Percentiles rank a stretch among this genome's conserved stretches.
Conservation (phyloP, 257 asterid species). For the Fraxinus excelsior region DNA sequence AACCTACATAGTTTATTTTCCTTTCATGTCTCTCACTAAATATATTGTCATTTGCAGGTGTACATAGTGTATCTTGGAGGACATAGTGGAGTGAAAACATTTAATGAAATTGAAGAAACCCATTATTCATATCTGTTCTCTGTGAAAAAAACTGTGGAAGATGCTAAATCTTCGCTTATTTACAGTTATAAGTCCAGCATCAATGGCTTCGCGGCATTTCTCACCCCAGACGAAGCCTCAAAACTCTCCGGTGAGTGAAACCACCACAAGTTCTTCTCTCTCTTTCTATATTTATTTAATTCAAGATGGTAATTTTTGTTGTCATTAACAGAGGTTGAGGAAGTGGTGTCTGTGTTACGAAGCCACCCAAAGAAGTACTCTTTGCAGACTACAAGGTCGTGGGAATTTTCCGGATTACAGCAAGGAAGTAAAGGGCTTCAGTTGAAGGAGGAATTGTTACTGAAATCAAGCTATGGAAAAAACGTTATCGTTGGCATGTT, state of each 20-base stretch:
- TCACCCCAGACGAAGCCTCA: slow-evolving; percentile 65
- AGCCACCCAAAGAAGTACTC: slow-evolving; percentile 66
- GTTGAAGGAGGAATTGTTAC: slow-evolving; percentile 47
- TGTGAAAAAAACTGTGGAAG: slow-evolving; percentile 63
- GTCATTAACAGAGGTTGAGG: slow-evolving; percentile 55
- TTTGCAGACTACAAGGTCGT: slow-evolving; percentile 92
- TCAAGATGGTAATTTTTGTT: not conserved
- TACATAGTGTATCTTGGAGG: slow-evolving; percentile 81
- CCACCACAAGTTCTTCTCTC: not conserved
- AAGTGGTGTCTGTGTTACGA: slow-evolving; percentile 60
- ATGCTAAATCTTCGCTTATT: slow-evolving; percentile 74
- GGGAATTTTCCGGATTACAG: slow-evolving; percentile 80
- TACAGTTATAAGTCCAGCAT: slow-evolving; percentile 86
- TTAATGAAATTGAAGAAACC: slow-evolving; percentile 57
- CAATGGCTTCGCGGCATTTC: slow-evolving; percentile 91
- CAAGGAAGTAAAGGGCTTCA: slow-evolving; percentile 21
- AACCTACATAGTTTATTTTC: not conserved
- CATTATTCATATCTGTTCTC: slow-evolving; percentile 70
- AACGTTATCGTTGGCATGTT: slow-evolving; percentile 69
- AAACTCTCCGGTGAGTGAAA: slow-evolving; percentile 48
- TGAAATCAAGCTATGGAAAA: slow-evolving; percentile 70
- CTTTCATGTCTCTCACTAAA: not conserved
- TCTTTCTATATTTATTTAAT: not conserved
- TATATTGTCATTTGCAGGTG: slow-evolving; percentile 41
- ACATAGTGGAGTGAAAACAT: slow-evolving; percentile 54